These are phyloP conservation scores for Chenopodium berlandieri DNA, from an alignment of 148 eudicot genomes.

Conservation along the genomic window DNA sequence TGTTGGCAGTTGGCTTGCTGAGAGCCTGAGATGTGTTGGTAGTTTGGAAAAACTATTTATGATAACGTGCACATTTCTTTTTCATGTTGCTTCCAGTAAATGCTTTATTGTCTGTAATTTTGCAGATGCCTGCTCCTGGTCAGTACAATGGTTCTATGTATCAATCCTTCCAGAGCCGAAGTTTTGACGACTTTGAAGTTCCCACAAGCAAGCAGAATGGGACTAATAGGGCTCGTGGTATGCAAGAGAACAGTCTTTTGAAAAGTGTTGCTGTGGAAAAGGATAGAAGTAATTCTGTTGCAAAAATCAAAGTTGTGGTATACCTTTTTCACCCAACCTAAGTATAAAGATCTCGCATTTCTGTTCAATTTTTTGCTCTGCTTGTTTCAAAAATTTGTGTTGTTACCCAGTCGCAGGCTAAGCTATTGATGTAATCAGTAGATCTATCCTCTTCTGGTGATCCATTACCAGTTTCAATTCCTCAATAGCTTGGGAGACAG, in stretches of 20 bases:
- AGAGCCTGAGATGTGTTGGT: neutral
- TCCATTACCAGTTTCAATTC: neutral
- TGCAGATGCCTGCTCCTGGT: conserved; percentile 57
- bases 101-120: conserved; percentile 3
- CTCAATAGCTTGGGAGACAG: neutral
- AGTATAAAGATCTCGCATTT: neutral
- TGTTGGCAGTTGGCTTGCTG: neutral
- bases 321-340: conserved; percentile 19
- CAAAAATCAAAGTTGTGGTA: conserved; percentile 99
- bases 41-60: neutral
- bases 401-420: neutral
- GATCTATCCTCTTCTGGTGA: neutral
- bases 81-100: neutral
- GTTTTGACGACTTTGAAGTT: conserved; percentile 75
- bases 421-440: neutral
- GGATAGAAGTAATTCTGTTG: conserved; percentile 75
- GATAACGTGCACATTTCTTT: neutral
- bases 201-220: conserved; percentile 57
- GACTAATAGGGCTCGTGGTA: conserved; percentile 43
- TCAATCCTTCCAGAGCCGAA: conserved; percentile 56
- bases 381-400: neutral
- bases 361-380: neutral
- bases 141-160: conserved; percentile 46
- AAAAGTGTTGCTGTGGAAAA: conserved; percentile 70
- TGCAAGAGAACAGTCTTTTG: conserved; percentile 61